Conservation (phyloP, 2,329 filamentous ascomycete genomes). For the Aspergillus chevalieri region DNA sequence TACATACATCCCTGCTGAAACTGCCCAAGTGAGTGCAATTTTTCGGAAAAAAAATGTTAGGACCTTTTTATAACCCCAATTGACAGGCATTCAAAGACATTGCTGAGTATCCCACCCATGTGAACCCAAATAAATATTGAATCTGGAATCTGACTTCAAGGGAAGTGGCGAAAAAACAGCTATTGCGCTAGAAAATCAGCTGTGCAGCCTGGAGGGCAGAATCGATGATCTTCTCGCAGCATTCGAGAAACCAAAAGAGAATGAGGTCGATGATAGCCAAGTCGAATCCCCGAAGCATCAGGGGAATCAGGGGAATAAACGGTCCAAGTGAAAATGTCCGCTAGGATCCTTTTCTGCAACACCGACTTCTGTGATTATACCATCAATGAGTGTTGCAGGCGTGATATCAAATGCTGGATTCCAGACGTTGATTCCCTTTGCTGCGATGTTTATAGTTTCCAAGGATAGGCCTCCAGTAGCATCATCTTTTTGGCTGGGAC, state of each 20-base stretch:
- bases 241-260: conserved; percentile 1
- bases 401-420: conserved; percentile 97
- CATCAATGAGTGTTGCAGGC: conserved; percentile 80
- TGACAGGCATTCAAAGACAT: conserved; percentile 9
- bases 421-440: conserved; percentile 75
- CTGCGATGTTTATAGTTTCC: conserved; percentile 72
- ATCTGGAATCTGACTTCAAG: conserved; percentile 1
- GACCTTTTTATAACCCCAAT: neutral
- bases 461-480: conserved; percentile 38
- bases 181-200: conserved; percentile 49
- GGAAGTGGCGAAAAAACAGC: conserved; percentile 51
- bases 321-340: conserved; percentile 60
- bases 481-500: conserved; percentile 60
- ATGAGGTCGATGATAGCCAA: neutral
- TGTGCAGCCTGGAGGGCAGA: conserved; percentile 49
- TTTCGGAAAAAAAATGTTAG: neutral
- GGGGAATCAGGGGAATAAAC: neutral
- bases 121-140: neutral
- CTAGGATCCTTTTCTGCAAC: conserved; percentile 70
- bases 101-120: conserved; percentile 4
- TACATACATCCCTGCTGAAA: neutral
- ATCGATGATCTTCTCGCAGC: conserved; percentile 29
- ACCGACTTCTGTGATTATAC: conserved; percentile 86
- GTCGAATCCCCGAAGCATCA: neutral
- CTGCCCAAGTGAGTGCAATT: neutral